These are phyloP conservation scores for Canavalia gladiata DNA, from an alignment of 306 rosid genomes.

Conservation along the genomic window DNA sequence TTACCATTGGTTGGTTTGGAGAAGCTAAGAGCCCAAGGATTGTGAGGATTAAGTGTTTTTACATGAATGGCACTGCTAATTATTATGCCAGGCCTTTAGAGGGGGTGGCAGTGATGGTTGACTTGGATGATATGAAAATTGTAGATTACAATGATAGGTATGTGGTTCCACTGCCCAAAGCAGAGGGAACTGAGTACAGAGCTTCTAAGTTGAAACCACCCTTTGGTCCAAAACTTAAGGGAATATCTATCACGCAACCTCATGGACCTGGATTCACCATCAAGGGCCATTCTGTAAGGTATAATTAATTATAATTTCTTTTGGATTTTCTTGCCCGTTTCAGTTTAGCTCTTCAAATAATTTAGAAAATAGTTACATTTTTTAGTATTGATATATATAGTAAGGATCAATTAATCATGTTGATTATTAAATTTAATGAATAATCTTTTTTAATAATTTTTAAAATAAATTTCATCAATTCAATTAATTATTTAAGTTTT, in stretches of 20 bases:
- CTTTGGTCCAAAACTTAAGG: slow-evolving; percentile 51
- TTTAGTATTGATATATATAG: no score
- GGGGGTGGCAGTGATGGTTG: slow-evolving; percentile 43
- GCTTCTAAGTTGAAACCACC: slow-evolving; percentile 49
- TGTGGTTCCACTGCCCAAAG: slow-evolving; percentile 43
- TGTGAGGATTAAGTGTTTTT: slow-evolving; percentile 45
- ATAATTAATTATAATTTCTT: no score
- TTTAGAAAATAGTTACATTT: no score
- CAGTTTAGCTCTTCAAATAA: no score
- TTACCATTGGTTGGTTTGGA: slow-evolving; percentile 52
- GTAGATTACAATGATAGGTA: slow-evolving; percentile 37
- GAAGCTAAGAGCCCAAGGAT: slow-evolving; percentile 29
- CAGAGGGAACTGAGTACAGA: slow-evolving; percentile 50
- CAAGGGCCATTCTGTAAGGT: no score
- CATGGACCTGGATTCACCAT: slow-evolving; percentile 50
- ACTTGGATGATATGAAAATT: slow-evolving; percentile 46
- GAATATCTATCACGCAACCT: slow-evolving; percentile 9
- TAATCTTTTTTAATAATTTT: no score
- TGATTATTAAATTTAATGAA: no score
- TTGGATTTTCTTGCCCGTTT: no score
- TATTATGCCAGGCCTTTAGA: slow-evolving; percentile 45
- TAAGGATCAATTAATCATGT: no score
- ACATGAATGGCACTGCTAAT: slow-evolving; percentile 34
- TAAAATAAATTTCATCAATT: no score
- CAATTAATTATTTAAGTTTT: no score